phyloP scores from a whole-genome alignment of 129 eudicot species.

The Smallanthus sonchifolius region DNA sequence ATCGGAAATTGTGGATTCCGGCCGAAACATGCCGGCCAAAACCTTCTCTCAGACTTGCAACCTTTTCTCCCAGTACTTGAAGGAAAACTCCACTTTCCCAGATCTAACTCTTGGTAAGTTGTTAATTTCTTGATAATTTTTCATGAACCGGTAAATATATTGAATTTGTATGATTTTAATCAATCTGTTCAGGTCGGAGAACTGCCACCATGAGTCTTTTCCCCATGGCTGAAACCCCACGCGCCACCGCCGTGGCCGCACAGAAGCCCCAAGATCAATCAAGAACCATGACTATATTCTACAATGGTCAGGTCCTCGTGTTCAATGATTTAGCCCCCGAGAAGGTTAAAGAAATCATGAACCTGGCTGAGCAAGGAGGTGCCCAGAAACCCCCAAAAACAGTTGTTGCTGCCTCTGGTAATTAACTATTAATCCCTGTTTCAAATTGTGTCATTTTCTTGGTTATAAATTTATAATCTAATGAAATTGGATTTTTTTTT shows the following conservation, averaged over 20 bases:
- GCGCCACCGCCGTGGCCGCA: constrained; percentile 20
- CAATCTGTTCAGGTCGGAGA: constrained; percentile 21
- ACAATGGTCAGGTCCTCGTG: constrained; percentile 75
- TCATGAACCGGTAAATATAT: background rate
- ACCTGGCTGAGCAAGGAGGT: constrained; percentile 48
- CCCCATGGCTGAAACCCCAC: constrained; percentile 21
- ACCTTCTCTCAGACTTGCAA: constrained; percentile 66
- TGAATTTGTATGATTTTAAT: background rate
- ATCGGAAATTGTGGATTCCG: constrained; percentile 64
- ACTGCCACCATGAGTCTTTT: constrained; percentile 61
- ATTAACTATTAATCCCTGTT: background rate
- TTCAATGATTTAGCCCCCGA: constrained; percentile 76
- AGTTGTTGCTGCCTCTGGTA: constrained; percentile 27
- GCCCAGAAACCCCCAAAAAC: constrained; percentile 23
- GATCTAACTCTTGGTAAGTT: constrained; percentile 48
- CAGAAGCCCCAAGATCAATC: constrained; percentile 26
- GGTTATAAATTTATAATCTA: no score
- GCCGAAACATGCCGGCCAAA: constrained; percentile 49
- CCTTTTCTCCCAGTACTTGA: constrained; percentile 74
- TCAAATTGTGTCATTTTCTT: background rate
- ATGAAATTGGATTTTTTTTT: background rate
- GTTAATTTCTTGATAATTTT: background rate
- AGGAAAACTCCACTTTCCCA: constrained; percentile 67
- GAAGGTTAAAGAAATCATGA: constrained; percentile 71
- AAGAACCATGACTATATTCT: constrained; percentile 75